Conservation (phyloP, 179 eudicot genomes). For the Pouteria campechiana region DNA sequence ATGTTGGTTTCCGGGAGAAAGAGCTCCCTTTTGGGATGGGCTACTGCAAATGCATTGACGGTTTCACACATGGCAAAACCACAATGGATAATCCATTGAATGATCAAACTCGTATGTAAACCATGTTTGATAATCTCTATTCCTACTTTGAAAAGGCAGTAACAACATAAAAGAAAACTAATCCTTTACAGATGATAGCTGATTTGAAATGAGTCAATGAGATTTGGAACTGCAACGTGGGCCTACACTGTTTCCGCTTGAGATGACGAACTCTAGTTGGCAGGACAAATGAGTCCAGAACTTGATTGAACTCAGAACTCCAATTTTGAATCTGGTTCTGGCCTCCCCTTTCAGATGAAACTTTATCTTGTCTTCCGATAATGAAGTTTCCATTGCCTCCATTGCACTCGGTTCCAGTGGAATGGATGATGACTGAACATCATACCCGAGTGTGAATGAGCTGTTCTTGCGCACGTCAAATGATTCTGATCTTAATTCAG, state of each 20-base stretch:
- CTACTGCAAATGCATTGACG: no score
- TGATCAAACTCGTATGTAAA: no score
- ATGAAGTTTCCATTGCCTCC: conserved; percentile 12
- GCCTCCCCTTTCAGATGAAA: conserved; percentile 44
- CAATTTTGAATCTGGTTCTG: conserved; percentile 55
- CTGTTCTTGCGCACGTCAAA: conserved; percentile 37
- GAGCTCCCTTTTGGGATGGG: no score
- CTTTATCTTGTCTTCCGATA: conserved; percentile 15
- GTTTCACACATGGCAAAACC: no score
- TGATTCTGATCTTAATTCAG: conserved; percentile 21
- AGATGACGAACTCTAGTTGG: conserved; percentile 23
- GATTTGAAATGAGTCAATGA: conserved; percentile 9
- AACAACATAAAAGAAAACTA: no score
- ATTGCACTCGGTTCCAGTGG: conserved; percentile 25
- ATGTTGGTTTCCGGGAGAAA: no score
- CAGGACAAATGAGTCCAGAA: conserved; percentile 44
- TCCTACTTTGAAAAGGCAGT: no score
- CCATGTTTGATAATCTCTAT: no score
- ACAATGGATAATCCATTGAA: no score
- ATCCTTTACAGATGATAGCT: no score
- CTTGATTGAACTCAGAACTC: conserved; percentile 45
- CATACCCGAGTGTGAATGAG: conserved; percentile 20
- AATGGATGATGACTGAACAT: conserved; percentile 28
- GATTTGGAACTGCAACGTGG: conserved; percentile 47
- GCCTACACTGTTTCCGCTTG: conserved; percentile 9